Evolutionary conservation across 1,139 yeast species (phyloP), one percentile per base, ranked within the genome.

Genomic region (Debaryomycetaceae sp.): DNA sequence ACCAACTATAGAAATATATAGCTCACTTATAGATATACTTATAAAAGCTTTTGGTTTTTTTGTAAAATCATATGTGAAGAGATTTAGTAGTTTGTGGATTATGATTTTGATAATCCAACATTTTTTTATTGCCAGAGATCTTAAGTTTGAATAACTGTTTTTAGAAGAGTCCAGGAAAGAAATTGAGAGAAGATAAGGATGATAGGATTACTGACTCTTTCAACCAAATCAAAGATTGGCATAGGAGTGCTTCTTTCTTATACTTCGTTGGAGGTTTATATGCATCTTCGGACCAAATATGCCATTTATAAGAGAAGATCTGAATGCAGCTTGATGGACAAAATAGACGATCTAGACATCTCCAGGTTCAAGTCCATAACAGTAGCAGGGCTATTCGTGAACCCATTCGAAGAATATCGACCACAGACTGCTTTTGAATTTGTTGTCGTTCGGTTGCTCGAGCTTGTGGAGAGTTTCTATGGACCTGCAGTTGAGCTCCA

Each of bases 391-490:
- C 71, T 89, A 56, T 91, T 78, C 61, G 94, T 87, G 40, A 91
- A 91, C 55, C 98, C 98, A 2, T 91, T 91, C 56, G 77, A 76
- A n/a, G 96, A 91, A 55, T 91, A 91, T 57, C 70, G 97, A 36
- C 84, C 91, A 3, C 97, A 89, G 61, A 88, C 97, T 0, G 74
- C 88, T 5, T 86, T 87, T 57, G 97, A 91, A 63, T 91, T 89
- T 61, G 65, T 87, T 29, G 67, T 78, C 34, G 86, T 89, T 43
- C 66, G 96, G 24, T 47, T 87, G 4, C 60, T 81, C 45, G 96
- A 89, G 56, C 57, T 87, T 5, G 74, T 84, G 48, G 87, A 85
- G 50, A 65, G 75, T 40, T 67, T 75, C 31, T 81, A 83, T 38
- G 80, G 94, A 17, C 92, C 87, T 30, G 79, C 81, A 35, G 51